Base-by-base conservation (phyloP, 352 stramenopile genomes). In the Halophytophthora polymorphica region DNA sequence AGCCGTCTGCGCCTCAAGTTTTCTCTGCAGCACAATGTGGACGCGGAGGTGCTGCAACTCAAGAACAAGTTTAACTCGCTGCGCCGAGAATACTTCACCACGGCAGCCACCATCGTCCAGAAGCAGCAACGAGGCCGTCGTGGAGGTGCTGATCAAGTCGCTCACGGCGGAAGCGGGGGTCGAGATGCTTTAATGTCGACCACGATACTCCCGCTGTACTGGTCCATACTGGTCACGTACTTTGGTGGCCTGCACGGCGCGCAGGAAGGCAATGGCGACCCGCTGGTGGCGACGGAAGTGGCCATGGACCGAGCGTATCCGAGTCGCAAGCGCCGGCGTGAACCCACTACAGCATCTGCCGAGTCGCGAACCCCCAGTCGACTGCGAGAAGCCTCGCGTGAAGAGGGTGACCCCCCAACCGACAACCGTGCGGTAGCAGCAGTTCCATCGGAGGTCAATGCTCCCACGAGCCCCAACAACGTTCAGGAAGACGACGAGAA, bases 61-160 rank as follows among this genome's bases (percentile, higher is more conserved):
- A 43, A 43, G 37, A 43, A 43, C 37, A 43, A 43, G 37, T 43
- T 23, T 15, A 43, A 43, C 12, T 6, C 37, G 19, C 17, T 43
- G 17, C 37, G 37, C 6, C 21, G 17, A 15, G 37, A 43, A 15
- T 43, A 43, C 19, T 25, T 43, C n/a, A 38, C 33, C 33, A 38
- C 13, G 33, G 33, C 6, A 3, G 33, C 33, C 15, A 17, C 33
- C 3, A 38, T n/a, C 33, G 11, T 38, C 3, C 3, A 38, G 33
- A 14, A 38, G 11, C 33, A 38, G 33, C 11, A 38, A 10, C 11
- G 6, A 14, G 33, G 15, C 3, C 3, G 33, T 17, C 3, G 33
- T 17, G 15, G 13, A 8, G 8, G 25, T 31, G 25, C 25, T 31
- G 4, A 8, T 31, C 25, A 8, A 31, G 25, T 4, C 25, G 25